Evolutionary conservation across 441 rosid species (phyloP), one percentile per base, ranked within the genome.

Genomic region (Erodium trifolium): DNA sequence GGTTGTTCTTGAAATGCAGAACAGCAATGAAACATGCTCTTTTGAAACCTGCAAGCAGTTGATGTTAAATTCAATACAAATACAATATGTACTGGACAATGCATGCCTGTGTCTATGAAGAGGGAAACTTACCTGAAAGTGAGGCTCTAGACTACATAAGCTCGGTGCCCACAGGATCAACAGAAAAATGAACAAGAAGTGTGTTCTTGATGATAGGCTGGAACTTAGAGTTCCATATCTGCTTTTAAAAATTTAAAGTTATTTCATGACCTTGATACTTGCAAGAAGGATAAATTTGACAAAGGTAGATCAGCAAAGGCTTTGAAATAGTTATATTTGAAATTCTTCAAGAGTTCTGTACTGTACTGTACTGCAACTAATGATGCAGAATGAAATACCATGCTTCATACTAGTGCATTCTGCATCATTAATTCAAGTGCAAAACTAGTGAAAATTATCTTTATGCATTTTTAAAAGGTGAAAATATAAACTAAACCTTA

Each of bases 91-190:
- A 49, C 53, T 68, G 65, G 11, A 49, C 49, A 29, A 11, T 34
- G 53, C 27, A 57, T 65, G 67, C 49, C 71, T 68, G 35, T 64
- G 69, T 66, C 23, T 75, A 71, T 23, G 66, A 71, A 16, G 11
- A 73, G 62, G 31, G 66, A 10, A 43, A 47, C 60, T 23, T 68
- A 66, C 45, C 12, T 60, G 13, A 70, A 31, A 63, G 11, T 5
- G n/a, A 43, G 47, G 34, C 64, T 66, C 51, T 67, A 67, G 63
- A 18, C 81, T 89, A 93, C 96, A 93, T 89, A 74, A 91, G 70
- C 76, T 93, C 92, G 3, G 85, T 82, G 68, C 97, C 93, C 47
- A 88, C 92, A 0, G 97, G 97, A 81, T 93, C 89, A 72, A 93
- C 88, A 45, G 88, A 79, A 78, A 82, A 88, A 78, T 86, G 87